These are phyloP conservation scores for Claviceps sp. DNA, from an alignment of 2,329 filamentous ascomycete species.

Conservation along the genomic window DNA sequence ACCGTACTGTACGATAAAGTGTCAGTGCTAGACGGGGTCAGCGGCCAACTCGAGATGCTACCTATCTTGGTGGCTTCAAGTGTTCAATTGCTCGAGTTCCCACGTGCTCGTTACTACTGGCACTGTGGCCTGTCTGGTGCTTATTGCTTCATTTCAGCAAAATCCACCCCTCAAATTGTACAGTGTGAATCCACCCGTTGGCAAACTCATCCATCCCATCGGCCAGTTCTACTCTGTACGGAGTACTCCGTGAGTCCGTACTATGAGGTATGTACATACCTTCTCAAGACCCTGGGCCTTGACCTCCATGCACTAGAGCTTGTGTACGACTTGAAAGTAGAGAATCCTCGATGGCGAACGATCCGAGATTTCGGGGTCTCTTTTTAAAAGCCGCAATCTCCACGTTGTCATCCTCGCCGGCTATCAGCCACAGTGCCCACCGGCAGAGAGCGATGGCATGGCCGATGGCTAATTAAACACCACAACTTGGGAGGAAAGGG, in stretches of 20 bases:
- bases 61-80: background rate
- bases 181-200: background rate
- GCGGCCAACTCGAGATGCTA: background rate
- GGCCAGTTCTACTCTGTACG: too few relatives aligned
- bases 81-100: background rate
- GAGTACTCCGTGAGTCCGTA: too few relatives aligned
- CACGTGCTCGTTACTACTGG: background rate
- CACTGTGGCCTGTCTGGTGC: constrained; percentile 4
- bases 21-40: too few relatives aligned
- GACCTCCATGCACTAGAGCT: too few relatives aligned
- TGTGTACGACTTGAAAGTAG: too few relatives aligned
- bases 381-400: background rate
- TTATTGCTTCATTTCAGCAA: constrained; percentile 4
- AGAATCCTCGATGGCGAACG: background rate
- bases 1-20: too few relatives aligned
- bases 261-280: too few relatives aligned
- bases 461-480: background rate
- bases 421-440: background rate
- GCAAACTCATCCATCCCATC: too few relatives aligned
- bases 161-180: constrained; percentile 1
- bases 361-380: background rate
- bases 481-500: background rate
- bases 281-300: too few relatives aligned
- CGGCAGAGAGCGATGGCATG: background rate
- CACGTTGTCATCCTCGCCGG: background rate